These are phyloP conservation scores for Polyporus arcularius DNA, from an alignment of 768 basidiomycete species.

Conservation along the genomic window DNA sequence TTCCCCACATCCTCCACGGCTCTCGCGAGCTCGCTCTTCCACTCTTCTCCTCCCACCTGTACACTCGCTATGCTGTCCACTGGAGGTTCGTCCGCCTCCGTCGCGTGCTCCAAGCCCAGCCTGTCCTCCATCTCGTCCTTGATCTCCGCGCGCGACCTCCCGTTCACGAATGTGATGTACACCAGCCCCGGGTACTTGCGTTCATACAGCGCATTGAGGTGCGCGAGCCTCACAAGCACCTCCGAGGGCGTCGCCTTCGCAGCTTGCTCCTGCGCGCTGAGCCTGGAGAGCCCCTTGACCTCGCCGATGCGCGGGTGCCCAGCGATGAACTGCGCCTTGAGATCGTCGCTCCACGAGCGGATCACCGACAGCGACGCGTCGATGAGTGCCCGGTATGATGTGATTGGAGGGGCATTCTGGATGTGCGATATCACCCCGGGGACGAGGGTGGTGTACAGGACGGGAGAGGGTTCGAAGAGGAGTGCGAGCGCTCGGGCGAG, in stretches of 20 bases:
- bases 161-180: conserved; percentile 93
- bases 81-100: conserved; percentile 44
- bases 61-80: conserved; percentile 41
- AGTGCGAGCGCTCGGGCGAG: conserved; percentile 39
- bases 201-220: conserved; percentile 82
- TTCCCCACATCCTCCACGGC: conserved; percentile 72
- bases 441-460: conserved; percentile 53
- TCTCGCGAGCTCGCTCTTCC: conserved; percentile 69
- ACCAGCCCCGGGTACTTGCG: conserved; percentile 69
- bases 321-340: conserved; percentile 66
- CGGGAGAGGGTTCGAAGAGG: conserved; percentile 70
- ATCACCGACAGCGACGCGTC: conserved; percentile 52
- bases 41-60: conserved; percentile 44
- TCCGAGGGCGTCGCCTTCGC: conserved; percentile 64
- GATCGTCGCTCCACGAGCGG: conserved; percentile 49
- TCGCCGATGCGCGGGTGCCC: conserved; percentile 93
- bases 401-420: background rate
- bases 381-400: conserved; percentile 57
- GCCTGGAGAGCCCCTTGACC: conserved; percentile 66
- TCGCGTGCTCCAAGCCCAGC: conserved; percentile 52
- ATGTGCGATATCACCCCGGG: conserved; percentile 45
- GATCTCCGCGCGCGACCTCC: conserved; percentile 69
- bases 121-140: conserved; percentile 78
- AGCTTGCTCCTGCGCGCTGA: conserved; percentile 82
- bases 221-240: conserved; percentile 68